A percentile compares a stretch with the other conserved stretches of the same genome.
Conservation (phyloP, 306 rosid species). For the Astragalus glycyphyllos region DNA sequence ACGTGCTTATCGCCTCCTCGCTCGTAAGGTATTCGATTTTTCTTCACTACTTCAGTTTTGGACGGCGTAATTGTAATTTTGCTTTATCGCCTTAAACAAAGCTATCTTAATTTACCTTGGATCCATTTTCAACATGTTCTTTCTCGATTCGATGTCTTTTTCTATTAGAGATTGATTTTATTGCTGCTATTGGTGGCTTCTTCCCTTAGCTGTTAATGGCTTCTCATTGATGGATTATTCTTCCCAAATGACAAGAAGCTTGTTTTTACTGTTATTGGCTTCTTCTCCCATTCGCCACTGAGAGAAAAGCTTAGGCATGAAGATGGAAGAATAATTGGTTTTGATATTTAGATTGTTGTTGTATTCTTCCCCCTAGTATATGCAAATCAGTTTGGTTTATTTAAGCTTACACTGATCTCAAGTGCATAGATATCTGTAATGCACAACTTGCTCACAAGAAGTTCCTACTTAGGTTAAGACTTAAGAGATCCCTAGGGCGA, state of each 20-base stretch:
- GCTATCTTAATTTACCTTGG: background rate
- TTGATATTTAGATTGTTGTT: background rate
- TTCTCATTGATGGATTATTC: background rate
- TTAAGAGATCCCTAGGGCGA: too few species aligned
- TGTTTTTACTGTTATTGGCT: background rate
- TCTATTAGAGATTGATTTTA: background rate
- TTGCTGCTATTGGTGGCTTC: background rate
- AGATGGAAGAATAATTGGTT: background rate
- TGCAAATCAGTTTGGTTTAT: background rate
- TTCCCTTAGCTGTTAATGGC: background rate
- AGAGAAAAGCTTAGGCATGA: constrained; percentile 13
- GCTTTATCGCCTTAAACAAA: constrained; percentile 17
- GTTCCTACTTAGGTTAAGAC: too few species aligned
- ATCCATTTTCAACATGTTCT: background rate
- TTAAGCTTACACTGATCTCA: too few species aligned
- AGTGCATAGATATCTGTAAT: too few species aligned
- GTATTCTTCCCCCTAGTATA: background rate
- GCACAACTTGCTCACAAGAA: too few species aligned
- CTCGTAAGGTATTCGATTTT: constrained; percentile 63
- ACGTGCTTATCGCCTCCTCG: constrained; percentile 91
- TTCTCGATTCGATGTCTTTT: background rate
- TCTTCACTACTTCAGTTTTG: background rate
- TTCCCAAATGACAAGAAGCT: background rate
- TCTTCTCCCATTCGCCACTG: background rate
- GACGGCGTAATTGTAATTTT: background rate